Conservation (phyloP, 2,329 filamentous ascomycete genomes). For the Drechslerella coelobrocha region DNA sequence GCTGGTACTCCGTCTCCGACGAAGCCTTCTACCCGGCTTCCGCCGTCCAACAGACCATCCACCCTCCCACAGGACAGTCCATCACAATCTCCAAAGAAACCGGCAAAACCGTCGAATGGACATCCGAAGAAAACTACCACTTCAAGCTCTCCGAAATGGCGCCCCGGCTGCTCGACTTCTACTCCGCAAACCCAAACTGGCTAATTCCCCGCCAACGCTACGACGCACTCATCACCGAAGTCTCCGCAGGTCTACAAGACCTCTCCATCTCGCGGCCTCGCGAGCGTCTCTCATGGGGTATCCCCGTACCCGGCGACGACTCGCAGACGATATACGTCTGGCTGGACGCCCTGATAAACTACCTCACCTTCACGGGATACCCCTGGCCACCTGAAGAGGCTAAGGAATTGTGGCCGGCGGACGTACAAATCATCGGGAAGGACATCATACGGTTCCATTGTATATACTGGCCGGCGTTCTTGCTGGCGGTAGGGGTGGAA, state of each 20-base stretch:
- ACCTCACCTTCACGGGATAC: constrained; percentile 86
- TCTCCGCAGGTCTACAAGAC: constrained; percentile 79
- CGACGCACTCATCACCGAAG: constrained; percentile 78
- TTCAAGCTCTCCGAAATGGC: constrained; percentile 86
- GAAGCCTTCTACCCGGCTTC: constrained; percentile 91
- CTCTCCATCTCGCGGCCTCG: constrained; percentile 85
- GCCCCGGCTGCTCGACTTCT: constrained; percentile 80
- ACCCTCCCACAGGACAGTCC: constrained; percentile 74
- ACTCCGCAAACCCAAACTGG: constrained; percentile 76
- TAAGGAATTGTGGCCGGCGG: constrained; percentile 80
- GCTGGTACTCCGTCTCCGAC: constrained; percentile 96
- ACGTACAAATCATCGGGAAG: constrained; percentile 92
- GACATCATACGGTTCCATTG: constrained; percentile 96
- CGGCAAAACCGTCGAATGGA: constrained; percentile 92
- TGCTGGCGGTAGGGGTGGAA: constrained; percentile 84
- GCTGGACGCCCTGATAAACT: constrained; percentile 95
- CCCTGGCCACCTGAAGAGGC: constrained; percentile 72
- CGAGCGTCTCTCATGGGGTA: constrained; percentile 82
- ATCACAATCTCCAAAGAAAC: constrained; percentile 73
- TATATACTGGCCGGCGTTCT: constrained; percentile 96
- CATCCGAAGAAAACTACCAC: constrained; percentile 90
- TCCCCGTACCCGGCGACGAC: constrained; percentile 82
- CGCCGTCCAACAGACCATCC: constrained; percentile 74
- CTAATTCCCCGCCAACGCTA: constrained; percentile 76
- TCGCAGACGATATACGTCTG: constrained; percentile 96